Base-by-base conservation (phyloP, 345 rosid genomes). In the Stellera chamaejasme region DNA sequence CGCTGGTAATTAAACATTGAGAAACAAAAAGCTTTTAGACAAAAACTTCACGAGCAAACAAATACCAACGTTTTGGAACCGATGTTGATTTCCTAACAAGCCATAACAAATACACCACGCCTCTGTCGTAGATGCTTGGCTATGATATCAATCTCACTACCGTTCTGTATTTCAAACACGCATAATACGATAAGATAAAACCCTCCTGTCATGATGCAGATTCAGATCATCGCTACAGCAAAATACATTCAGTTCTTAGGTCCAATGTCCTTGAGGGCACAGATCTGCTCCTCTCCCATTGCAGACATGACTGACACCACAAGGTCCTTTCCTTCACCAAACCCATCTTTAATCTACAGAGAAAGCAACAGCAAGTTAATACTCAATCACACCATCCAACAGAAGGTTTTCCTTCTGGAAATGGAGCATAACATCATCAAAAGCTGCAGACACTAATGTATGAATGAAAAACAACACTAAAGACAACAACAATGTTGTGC, bases 201-300 rank as follows among this genome's bases (percentile, higher is more conserved):
- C 27, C 45, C 63, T 39, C 63, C 53, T 43, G 66, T 45, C 43
- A 6, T 39, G 53, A 32, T 58, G 71, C 55, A 69, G 61, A 54
- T 69, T 28, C 64, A 13, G 48, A 66, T 65, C 27, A 56, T 49
- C 42, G 65, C 65, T 47, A 67, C n/a, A 60, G 66, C 71, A 60
- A 55, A 60, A 67, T 56, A 14, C 41, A 15, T 67, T 74, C 71
- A 79, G 47, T 69, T 77, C 54, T 77, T 83, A 12, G 89, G 78
- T 59, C 89, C 89, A 54, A 83, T 77, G 67, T 83, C 89, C 70
- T 80, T 83, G 1, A 83, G 83, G 28, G 83, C 73, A 48, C 78
- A 77, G 57, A 83, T 80, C 75, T 80, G 85, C 69, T 83, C 85
- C 70, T 83, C 85, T 43, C 89, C 85, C 85, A 80, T 80, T 54